Evolutionary conservation across 1,284 basidiomycete species (phyloP).

Genomic region (Marasmius tenuissimus): DNA sequence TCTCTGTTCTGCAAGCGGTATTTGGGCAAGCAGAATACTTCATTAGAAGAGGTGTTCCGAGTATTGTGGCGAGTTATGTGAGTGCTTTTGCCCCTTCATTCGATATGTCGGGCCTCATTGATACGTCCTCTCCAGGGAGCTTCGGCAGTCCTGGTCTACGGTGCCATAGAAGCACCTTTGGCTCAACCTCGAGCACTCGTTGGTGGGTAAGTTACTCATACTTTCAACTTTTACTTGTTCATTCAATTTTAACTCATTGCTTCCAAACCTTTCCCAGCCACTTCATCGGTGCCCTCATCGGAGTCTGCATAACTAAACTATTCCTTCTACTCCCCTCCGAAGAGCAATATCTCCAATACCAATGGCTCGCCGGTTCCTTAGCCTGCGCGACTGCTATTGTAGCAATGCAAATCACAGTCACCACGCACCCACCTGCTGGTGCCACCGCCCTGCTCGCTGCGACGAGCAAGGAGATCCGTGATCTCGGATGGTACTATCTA

Average conservation of each 20-base stretch:
- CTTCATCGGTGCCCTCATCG: conserved; percentile 52
- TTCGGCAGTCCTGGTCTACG: conserved; percentile 59
- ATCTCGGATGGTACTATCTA: conserved; percentile 62
- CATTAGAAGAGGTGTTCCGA: conserved; percentile 43
- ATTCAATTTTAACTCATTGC: neutral
- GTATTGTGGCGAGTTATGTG: conserved; percentile 51
- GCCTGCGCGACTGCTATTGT: conserved; percentile 51
- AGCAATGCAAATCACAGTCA: conserved; percentile 55
- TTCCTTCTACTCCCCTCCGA: conserved; percentile 48
- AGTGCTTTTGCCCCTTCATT: conserved; percentile 17
- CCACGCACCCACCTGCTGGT: conserved; percentile 61
- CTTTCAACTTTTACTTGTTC: neutral
- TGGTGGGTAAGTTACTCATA: conserved; percentile 22
- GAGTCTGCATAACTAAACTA: conserved; percentile 56
- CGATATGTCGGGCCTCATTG: neutral
- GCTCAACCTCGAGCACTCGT: conserved; percentile 62
- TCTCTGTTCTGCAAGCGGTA: conserved; percentile 55
- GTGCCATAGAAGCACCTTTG: conserved; percentile 57
- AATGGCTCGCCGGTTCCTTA: conserved; percentile 59
- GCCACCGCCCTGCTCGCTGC: conserved; percentile 48
- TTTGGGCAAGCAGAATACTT: conserved; percentile 53
- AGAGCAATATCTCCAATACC: conserved; percentile 41
- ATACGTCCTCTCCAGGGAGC: conserved; percentile 44
- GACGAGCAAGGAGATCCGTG: conserved; percentile 41
- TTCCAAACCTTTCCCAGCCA: conserved; percentile 36